These are phyloP conservation scores for Phialemoniopsis sp. DNA, from an alignment of 2,329 filamentous ascomycete genomes.

Conservation along the genomic window DNA sequence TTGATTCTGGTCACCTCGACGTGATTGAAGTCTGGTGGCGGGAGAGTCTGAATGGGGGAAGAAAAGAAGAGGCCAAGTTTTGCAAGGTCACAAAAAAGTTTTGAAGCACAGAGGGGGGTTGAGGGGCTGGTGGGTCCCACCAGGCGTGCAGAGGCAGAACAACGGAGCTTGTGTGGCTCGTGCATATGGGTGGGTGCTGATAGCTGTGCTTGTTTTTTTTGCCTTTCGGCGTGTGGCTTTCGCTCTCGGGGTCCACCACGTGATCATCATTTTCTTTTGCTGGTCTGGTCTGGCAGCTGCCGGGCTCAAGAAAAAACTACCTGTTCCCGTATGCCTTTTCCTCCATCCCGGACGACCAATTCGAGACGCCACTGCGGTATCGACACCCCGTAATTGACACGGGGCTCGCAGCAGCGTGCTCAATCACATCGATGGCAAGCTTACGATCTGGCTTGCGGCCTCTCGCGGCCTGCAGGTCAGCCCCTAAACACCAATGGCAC, in stretches of 20 bases:
- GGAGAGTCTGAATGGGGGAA: slow-evolving; percentile 12
- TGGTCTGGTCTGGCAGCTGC: too few species aligned
- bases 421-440: slow-evolving; percentile 1
- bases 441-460: slow-evolving; percentile 7
- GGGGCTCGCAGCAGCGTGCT: too few species aligned
- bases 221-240: too few species aligned
- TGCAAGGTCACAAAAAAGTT: slow-evolving; percentile 8
- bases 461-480: neutral
- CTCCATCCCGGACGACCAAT: too few species aligned
- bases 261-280: too few species aligned
- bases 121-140: slow-evolving; percentile 9
- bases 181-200: neutral
- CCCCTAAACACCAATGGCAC: slow-evolving; percentile 2
- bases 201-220: neutral
- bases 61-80: slow-evolving; percentile 11
- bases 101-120: slow-evolving; percentile 1
- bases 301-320: too few species aligned
- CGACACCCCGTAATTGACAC: too few species aligned
- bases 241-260: too few species aligned
- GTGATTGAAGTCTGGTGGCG: slow-evolving; percentile 14
- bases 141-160: too few species aligned
- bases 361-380: too few species aligned
- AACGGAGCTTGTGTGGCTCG: too few species aligned
- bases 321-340: too few species aligned
- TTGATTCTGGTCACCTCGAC: slow-evolving; percentile 21